Conservation (phyloP, 805 yeast genomes). For the Maudiozyma turicensis region DNA sequence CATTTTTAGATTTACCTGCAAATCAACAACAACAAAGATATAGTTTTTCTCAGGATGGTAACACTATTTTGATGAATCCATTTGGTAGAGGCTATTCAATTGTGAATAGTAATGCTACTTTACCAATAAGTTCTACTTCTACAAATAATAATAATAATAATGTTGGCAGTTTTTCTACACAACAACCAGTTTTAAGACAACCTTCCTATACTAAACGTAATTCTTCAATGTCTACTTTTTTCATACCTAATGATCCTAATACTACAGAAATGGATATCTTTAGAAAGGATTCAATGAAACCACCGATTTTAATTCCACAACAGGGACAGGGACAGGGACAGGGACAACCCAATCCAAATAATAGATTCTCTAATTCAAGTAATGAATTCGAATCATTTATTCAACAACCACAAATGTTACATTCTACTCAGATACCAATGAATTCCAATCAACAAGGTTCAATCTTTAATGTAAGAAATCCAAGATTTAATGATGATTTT, state of each 20-base stretch:
- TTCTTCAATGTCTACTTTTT: constrained; percentile 1
- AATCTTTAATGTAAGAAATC: constrained; percentile 12
- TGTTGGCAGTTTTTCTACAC: neutral
- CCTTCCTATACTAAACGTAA: constrained; percentile 3
- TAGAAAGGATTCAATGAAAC: constrained; percentile 1
- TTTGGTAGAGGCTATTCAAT: constrained; percentile 27
- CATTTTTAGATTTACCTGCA: neutral
- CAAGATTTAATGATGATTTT: constrained; percentile 23
- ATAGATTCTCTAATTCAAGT: constrained; percentile 5
- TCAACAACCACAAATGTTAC: neutral
- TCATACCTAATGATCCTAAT: neutral
- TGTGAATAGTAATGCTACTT: constrained; percentile 10
- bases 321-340: neutral
- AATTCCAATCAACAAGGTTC: neutral
- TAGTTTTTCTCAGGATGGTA: neutral
- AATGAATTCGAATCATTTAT: neutral
- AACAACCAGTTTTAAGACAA: neutral
- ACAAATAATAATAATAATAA: too few relatives aligned
- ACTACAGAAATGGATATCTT: constrained; percentile 2
- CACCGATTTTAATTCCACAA: constrained; percentile 1
- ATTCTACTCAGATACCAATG: neutral
- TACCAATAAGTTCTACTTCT: neutral
- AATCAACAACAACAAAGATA: neutral
- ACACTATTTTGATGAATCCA: constrained; percentile 4
- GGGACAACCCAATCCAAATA: constrained; percentile 2